Evolutionary conservation across 1,139 yeast species (phyloP).

Genomic region (Hanseniaspora gamundiae): DNA sequence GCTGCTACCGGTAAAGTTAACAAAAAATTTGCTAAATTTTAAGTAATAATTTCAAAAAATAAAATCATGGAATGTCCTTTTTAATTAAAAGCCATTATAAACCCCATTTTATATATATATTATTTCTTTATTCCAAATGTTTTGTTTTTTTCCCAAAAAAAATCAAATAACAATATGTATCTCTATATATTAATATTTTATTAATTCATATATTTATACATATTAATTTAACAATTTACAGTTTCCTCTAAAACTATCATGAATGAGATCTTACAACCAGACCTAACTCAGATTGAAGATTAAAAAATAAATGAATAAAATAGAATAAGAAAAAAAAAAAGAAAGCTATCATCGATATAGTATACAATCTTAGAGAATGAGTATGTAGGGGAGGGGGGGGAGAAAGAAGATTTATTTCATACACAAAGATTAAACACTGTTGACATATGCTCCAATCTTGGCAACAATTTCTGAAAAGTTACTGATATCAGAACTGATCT

Average conservation of each 20-base stretch:
- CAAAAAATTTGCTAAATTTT: constrained; percentile 95
- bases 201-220: constrained; percentile 1
- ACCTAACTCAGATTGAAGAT: no score
- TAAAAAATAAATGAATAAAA: no score
- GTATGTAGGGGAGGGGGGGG: no score
- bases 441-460: neutral
- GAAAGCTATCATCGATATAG: neutral
- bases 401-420: no score
- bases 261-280: no score
- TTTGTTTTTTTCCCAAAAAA: constrained; percentile 4
- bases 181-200: neutral
- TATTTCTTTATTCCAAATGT: no score
- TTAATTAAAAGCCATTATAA: no score
- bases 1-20: constrained; percentile 75
- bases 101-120: constrained; percentile 3
- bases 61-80: no score
- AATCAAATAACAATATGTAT: constrained; percentile 5
- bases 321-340: neutral
- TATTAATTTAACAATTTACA: neutral
- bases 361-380: no score
- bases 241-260: no score
- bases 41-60: no score
- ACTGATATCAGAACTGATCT: neutral
- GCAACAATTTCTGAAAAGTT: neutral
- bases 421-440: no score